Base-by-base conservation (phyloP, 2,329 filamentous ascomycete species). In the Periconia digitata region DNA sequence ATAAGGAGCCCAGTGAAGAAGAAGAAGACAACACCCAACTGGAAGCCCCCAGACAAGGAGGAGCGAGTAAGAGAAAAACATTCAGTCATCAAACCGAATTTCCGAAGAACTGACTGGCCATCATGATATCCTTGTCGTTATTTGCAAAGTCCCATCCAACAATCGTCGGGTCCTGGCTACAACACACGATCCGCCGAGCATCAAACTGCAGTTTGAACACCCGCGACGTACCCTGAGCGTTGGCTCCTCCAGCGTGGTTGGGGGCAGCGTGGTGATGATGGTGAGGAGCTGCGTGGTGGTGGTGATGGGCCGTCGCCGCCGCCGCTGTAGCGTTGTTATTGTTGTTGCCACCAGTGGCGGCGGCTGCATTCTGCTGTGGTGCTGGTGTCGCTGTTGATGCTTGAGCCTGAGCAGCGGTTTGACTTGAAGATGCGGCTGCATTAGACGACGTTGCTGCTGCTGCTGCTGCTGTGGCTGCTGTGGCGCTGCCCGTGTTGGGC, bases 161-260 rank as follows among this genome's bases (percentile, higher is more conserved):
- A 64, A 99, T 97, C 15, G 87, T 85, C 34, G 86, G 86, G 47
- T 94, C 90, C 70, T 97, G 92, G 55, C 89, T 94, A 68, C 92
- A 96, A 74, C 92, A 96, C 46, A 99, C 87, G 58, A 99, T 95
- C 60, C 92, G 85, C 18, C 91, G 83, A 1, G 91, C 89, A 67
- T 99, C 94, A 59, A 96, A 99, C 70, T 99, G 94, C 29, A 97
- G 78, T 72, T 99, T 99, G 78, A 97, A 99, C 3, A 99, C 89
- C 20, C 94, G 72, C 10, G 82, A 79, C 29, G 66, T 68, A 23
- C 60, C 60, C 44, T 74, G 72, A 21, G 50, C 62, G 44, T 55
- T 60, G 24, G 60, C 58, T 18, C 61, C 58, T 17, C 55, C 59
- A 45, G 63, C 60, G 12, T 63, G 62, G 36, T 64, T 62, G 47